phyloP scores from a whole-genome alignment of 1,284 basidiomycete genomes.

The Tilletia caries region DNA sequence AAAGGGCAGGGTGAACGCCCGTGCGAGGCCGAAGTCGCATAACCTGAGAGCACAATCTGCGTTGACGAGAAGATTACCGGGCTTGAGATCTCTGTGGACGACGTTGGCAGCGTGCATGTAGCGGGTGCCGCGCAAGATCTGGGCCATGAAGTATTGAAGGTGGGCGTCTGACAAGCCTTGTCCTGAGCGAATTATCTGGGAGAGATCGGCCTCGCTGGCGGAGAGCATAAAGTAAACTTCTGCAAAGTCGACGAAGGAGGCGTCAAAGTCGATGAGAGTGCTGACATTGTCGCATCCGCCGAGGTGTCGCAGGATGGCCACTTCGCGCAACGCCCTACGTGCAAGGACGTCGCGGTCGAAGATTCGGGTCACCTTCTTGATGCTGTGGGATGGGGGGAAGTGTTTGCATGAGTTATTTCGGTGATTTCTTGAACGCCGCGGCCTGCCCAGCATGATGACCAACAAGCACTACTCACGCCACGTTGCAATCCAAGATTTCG shows the following conservation, averaged over 20 bases:
- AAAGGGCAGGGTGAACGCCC: slow-evolving; percentile 28
- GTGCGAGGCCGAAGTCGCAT: slow-evolving; percentile 51
- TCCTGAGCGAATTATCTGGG: slow-evolving; percentile 49
- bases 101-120: slow-evolving; percentile 51
- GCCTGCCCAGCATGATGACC: neutral
- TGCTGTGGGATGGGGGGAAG: slow-evolving; percentile 16
- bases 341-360: slow-evolving; percentile 51
- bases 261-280: slow-evolving; percentile 50
- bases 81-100: slow-evolving; percentile 52
- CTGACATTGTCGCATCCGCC: slow-evolving; percentile 46
- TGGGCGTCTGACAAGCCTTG: slow-evolving; percentile 49
- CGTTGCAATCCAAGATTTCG: slow-evolving; percentile 41
- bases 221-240: slow-evolving; percentile 50
- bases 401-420: too few species aligned
- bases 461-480: slow-evolving; percentile 30
- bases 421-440: too few species aligned
- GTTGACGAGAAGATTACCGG: slow-evolving; percentile 52
- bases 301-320: slow-evolving; percentile 42
- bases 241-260: slow-evolving; percentile 51
- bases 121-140: slow-evolving; percentile 47
- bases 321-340: slow-evolving; percentile 47
- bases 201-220: slow-evolving; percentile 50
- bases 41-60: slow-evolving; percentile 48
- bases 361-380: slow-evolving; percentile 51
- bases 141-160: slow-evolving; percentile 50